Conservation (phyloP, 148 eudicot genomes). For the Rhododendron griersonianum region DNA sequence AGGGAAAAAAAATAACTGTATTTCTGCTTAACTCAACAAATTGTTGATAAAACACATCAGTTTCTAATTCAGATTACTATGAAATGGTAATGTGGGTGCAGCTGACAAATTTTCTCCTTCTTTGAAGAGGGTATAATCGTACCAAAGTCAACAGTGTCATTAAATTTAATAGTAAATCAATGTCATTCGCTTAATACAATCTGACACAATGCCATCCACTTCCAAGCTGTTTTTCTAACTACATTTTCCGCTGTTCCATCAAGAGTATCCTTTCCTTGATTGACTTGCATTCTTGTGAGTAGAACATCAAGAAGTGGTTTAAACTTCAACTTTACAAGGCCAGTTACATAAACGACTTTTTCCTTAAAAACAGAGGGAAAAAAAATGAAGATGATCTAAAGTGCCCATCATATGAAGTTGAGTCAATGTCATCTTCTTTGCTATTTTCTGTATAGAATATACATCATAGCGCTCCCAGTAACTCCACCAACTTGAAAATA, state of each 20-base stretch:
- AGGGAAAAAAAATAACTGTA: neutral
- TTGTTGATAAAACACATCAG: neutral
- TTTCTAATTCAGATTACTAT: neutral
- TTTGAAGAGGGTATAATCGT: neutral
- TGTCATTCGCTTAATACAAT: neutral
- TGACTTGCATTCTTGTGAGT: constrained; percentile 1
- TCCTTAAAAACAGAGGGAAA: neutral
- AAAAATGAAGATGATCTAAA: neutral
- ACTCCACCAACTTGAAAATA: neutral
- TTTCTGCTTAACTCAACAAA: neutral
- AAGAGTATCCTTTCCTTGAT: neutral
- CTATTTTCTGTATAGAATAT: neutral
- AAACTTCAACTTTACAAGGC: neutral
- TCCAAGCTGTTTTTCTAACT: neutral
- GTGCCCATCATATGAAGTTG: neutral
- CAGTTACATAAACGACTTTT: neutral
- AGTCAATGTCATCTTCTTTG: neutral
- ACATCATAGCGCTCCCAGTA: neutral
- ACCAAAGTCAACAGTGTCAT: neutral
- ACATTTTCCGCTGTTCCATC: neutral
- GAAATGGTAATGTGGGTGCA: neutral
- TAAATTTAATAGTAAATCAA: neutral
- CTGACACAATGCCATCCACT: neutral
- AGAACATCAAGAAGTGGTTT: neutral
- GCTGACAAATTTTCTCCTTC: neutral